Evolutionary conservation across 2,329 filamentous ascomycete genomes (phyloP), one percentile per base, ranked within the genome.

Genomic region (Hypoxylon sp.): DNA sequence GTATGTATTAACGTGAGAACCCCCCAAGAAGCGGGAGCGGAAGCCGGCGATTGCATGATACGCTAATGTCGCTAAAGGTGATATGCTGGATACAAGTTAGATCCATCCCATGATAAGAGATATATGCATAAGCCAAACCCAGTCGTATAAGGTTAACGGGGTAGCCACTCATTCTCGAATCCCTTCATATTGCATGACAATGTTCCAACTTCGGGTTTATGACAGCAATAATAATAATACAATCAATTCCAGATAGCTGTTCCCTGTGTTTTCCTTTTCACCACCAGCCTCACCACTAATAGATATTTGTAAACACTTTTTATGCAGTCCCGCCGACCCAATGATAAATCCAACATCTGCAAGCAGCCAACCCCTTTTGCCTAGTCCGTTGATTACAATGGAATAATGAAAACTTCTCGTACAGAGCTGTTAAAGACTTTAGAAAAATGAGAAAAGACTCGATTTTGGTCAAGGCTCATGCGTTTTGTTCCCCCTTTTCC

Each of bases 311-410:
- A 38, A 9, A 36, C 16, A 52, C 9, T 60, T 67, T 54, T 58
- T 24, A 46, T 55, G 38, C 49, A 61, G 1, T 54, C 56, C 64
- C 49, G 56, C 55, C 52, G 54, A 50, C 18, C 65, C 51, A 53
- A 56, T 30, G 59, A 55, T 22, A 33, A 40, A 61, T 28, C 11
- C 32, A 49, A 54, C 48, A 45, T 48, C 51, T 7, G 45, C 61
- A 40, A n/a, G 33, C 6, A 6, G 16, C 22, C 2, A 18, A 26
- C 18, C 26, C 9, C 32, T 46, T 61, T 64, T 58, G 28, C 54
- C 44, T 2, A 11, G 11, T 38, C 57, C 40, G 9, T 56, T 48
- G 33, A 68, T 63, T 64, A 61, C 30, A 63, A 53, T 14, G 36
- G 52, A 14, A 50, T 22, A 44, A 44, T 20, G 38, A 42, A 44